phyloP scores from a whole-genome alignment of 495 filamentous ascomycete genomes.

The Podospora tetraspora region DNA sequence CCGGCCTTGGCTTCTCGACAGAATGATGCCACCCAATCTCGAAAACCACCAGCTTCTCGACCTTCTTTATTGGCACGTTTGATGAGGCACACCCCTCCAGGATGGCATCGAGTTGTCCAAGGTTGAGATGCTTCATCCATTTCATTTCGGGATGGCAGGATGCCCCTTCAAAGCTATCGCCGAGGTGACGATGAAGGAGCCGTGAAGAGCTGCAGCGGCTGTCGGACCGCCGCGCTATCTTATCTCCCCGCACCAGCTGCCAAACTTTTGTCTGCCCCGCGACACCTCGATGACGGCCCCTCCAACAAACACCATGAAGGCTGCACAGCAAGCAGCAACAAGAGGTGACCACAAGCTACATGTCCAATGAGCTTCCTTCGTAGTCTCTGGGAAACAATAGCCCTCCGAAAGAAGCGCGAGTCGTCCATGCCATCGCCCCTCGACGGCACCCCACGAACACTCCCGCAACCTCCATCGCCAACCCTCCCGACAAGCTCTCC shows the following conservation, averaged over 20 bases:
- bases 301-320: neutral
- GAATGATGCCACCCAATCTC: neutral
- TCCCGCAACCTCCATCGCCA: neutral
- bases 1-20: neutral
- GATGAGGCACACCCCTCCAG: neutral
- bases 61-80: neutral
- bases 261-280: conserved; percentile 11
- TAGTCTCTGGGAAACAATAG: neutral
- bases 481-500: neutral
- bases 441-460: neutral
- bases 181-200: neutral
- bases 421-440: neutral
- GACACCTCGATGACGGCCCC: conserved; percentile 1
- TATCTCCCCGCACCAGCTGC: conserved; percentile 8
- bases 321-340: neutral
- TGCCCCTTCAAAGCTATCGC: neutral
- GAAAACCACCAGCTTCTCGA: neutral
- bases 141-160: neutral
- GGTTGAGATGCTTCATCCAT: neutral
- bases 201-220: neutral
- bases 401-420: neutral
- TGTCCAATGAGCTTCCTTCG: neutral
- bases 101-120: neutral
- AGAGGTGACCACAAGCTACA: neutral
- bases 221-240: neutral